Base-by-base conservation (phyloP, 2,329 filamentous ascomycete genomes). In the Talaromyces pinophilus region DNA sequence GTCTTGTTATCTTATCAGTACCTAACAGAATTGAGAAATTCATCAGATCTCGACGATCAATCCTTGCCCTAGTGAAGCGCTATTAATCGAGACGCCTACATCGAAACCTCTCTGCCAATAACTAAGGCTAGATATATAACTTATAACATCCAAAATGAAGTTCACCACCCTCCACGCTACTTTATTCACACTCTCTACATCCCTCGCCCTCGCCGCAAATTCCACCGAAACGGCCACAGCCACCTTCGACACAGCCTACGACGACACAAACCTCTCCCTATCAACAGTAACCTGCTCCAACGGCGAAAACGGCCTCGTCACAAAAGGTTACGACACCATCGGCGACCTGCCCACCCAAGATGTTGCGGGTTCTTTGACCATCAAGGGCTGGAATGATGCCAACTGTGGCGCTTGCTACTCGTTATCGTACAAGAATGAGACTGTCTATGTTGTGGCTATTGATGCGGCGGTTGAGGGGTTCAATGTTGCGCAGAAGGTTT, bases 401-500 rank as follows among this genome's bases (percentile, higher is more conserved):
- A 59, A 67, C 40, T 67, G 66, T 40, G 66, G 66, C 8, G 63
- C 57, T n/a, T 67, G 66, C 48, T 67, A 67, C 17, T 63, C 62
- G 30, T 44, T 67, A 35, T 50, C 66, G 5, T 67, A 65, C 57
- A 42, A 61, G 30, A 65, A 55, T 15, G 57, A 64, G 48, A 57
- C 62, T 11, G 62, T 67, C 10, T 61, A 67, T 35, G 57, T 67
- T 25, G 25, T 67, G 57, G 66, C 66, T 15, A 67, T 67, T 62
- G 66, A 67, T 40, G 30, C 33, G 28, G 57, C 62, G 3, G 13
- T 59, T 59, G 62, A 38, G 2, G 8, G 61, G 19, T 67, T 67
- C 11, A 67, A 67, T 54, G 28, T 65, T 22, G 66, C 66, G 44
- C 38, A n/a, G 30, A 64, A 38, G 38, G 62, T 46, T 33, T 38